Base-by-base conservation (phyloP, 108 stramenopile genomes). In the Fragilaria radians region DNA sequence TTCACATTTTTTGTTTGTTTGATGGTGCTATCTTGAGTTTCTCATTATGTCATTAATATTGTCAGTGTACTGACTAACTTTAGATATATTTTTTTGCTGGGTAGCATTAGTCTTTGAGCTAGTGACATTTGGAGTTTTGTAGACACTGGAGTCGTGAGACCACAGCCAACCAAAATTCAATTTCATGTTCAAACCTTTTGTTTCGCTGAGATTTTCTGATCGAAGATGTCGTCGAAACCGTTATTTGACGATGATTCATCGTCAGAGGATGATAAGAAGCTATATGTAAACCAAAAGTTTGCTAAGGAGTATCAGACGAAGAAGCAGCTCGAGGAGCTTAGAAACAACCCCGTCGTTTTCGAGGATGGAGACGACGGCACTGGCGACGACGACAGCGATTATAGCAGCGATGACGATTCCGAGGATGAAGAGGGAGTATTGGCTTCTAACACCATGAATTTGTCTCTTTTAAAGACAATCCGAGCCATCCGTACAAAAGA, bases 351-450 rank as follows among this genome's bases (percentile, higher is more conserved):
- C 27, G 61, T 27, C 21, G 51, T 70, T 26, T 68, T 69, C 24
- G 72, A 62, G 42, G 70, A 77, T 33, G 64, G 52, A 18, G 67
- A 63, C 52, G 63, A 42, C 24, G 54, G 34, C 5, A 11, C 36
- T 34, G n/a, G n/a, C n/a, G n/a, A 32, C 28, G 74, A 69, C 32
- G 79, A 77, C 51, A 78, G 70, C 25, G 77, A 73, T 52, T 67
- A 70, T 57, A 66, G 71, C 48, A 54, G 66, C 36, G 65, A 60
- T 31, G 81, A 68, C 52, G 76, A 5, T 34, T 30, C 66, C 47
- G 87, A 89, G 68, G 87, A 89, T 48, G 87, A 89, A 62, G 87
- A 83, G 28, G 87, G 61, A 7, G 83, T 78, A 25, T 62, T 94
- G 1, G 52, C 89, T 5, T 91, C 89, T 24, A 47, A 77, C 9